These are phyloP conservation scores for Lyophyllum semitale DNA, from an alignment of 768 basidiomycete species.

Conservation along the genomic window DNA sequence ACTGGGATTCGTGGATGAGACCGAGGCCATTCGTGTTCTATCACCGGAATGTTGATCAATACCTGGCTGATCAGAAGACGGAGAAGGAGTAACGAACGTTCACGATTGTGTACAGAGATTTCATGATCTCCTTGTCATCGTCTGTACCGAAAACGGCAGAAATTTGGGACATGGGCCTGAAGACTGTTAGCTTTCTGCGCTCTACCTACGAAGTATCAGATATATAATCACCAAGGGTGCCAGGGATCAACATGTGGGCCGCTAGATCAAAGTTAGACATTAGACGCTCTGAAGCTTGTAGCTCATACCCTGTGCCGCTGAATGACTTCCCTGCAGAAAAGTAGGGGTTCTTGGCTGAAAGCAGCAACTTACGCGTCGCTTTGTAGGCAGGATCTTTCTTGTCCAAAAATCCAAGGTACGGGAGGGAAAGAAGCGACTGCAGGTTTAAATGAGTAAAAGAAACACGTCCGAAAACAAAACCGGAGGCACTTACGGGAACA, in stretches of 20 bases:
- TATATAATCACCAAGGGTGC: constrained; percentile 60
- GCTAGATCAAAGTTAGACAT: constrained; percentile 31
- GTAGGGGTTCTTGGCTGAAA: constrained; percentile 72
- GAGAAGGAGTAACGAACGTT: constrained; percentile 51
- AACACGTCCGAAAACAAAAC: background rate
- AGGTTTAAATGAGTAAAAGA: background rate
- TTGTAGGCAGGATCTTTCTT: constrained; percentile 59
- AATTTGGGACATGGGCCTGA: constrained; percentile 81
- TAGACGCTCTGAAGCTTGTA: background rate
- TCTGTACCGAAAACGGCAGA: constrained; percentile 75
- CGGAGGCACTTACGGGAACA: constrained; percentile 60
- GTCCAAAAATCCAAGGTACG: constrained; percentile 77
- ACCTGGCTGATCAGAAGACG: background rate
- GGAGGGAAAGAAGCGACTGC: constrained; percentile 76
- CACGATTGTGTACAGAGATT: constrained; percentile 61
- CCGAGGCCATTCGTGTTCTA: constrained; percentile 76
- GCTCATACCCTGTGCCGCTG: constrained; percentile 65
- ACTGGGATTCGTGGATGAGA: constrained; percentile 76
- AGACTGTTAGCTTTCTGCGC: background rate
- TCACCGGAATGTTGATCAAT: constrained; percentile 2
- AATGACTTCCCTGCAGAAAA: constrained; percentile 64
- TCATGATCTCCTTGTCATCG: constrained; percentile 67
- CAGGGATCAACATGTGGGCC: constrained; percentile 75
- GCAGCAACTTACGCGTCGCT: constrained; percentile 60
- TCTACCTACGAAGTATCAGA: background rate